phyloP scores from a whole-genome alignment of 306 rosid genomes.

The Boehmeria nivea region DNA sequence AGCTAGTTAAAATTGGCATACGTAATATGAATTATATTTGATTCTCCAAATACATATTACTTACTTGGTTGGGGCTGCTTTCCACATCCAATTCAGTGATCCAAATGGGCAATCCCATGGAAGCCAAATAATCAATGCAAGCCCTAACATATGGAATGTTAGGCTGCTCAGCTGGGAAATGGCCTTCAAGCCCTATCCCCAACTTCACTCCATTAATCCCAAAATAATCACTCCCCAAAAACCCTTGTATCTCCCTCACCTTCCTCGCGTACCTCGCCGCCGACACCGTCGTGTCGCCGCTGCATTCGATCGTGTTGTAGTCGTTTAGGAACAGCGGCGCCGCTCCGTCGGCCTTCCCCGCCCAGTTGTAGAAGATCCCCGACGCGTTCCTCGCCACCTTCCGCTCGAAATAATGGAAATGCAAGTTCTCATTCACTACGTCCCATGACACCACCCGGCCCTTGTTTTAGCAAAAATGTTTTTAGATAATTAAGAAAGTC shows the following conservation, averaged over 20 bases:
- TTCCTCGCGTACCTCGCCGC: conserved; percentile 46
- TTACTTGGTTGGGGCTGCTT: conserved; percentile 44
- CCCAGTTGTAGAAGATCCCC: conserved; percentile 25
- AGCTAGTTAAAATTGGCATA: too few species aligned
- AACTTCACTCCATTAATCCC: not conserved
- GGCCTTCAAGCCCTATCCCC: conserved; percentile 65
- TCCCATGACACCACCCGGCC: conserved; percentile 73
- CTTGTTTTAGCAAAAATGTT: too few species aligned
- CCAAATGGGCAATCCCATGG: conserved; percentile 59
- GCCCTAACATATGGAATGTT: conserved; percentile 59
- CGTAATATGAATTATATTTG: too few species aligned
- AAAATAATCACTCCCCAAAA: conserved; percentile 26
- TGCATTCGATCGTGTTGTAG: conserved; percentile 53
- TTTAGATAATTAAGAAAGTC: too few species aligned
- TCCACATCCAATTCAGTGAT: conserved; percentile 61
- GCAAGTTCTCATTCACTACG: conserved; percentile 67
- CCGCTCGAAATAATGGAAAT: conserved; percentile 42
- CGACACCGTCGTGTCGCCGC: conserved; percentile 24
- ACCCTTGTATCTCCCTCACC: conserved; percentile 31
- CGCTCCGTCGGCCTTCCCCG: conserved; percentile 25
- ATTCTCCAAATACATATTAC: too few species aligned
- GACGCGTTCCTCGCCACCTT: conserved; percentile 36
- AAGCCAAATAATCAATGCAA: conserved; percentile 52
- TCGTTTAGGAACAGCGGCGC: conserved; percentile 58
- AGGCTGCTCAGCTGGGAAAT: conserved; percentile 42